phyloP scores from a whole-genome alignment of 345 rosid species.

The Streptanthus diversifolius region DNA sequence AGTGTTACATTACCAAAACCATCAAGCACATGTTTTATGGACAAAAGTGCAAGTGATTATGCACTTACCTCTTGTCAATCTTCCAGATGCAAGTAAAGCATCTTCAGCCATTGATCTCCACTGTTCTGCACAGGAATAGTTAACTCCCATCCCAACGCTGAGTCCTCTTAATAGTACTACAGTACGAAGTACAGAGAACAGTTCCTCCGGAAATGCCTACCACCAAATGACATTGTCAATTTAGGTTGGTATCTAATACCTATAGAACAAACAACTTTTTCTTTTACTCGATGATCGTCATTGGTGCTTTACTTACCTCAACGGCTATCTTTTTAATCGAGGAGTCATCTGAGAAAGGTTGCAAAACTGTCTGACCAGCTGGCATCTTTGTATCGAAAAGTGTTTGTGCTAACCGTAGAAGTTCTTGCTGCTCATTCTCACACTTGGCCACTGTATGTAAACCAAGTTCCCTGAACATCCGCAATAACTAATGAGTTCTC shows the following conservation, averaged over 20 bases:
- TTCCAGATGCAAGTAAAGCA: conserved; percentile 63
- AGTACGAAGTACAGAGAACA: conserved; percentile 84
- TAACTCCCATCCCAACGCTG: conserved; percentile 83
- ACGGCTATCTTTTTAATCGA: conserved; percentile 72
- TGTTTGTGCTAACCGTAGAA: conserved; percentile 68
- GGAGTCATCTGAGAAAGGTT: conserved; percentile 85
- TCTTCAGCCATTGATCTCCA: conserved; percentile 92
- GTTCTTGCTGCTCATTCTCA: conserved; percentile 62
- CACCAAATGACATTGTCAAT: conserved; percentile 1
- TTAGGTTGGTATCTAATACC: neutral
- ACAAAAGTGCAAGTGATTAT: neutral
- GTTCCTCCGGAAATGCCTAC: conserved; percentile 88
- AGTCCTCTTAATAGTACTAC: conserved; percentile 86
- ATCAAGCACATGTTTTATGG: neutral
- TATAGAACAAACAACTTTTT: too few species aligned
- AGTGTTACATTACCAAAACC: neutral
- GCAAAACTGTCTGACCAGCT: conserved; percentile 69
- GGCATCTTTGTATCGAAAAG: conserved; percentile 92
- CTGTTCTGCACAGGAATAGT: conserved; percentile 77
- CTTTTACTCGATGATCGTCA: neutral
- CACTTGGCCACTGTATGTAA: conserved; percentile 59
- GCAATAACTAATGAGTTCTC: neutral
- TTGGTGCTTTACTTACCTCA: conserved; percentile 41
- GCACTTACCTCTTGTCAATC: conserved; percentile 47
- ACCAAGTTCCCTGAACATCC: conserved; percentile 69